Base-by-base conservation (phyloP, 805 yeast species). In the Candida vartiovaarae region DNA sequence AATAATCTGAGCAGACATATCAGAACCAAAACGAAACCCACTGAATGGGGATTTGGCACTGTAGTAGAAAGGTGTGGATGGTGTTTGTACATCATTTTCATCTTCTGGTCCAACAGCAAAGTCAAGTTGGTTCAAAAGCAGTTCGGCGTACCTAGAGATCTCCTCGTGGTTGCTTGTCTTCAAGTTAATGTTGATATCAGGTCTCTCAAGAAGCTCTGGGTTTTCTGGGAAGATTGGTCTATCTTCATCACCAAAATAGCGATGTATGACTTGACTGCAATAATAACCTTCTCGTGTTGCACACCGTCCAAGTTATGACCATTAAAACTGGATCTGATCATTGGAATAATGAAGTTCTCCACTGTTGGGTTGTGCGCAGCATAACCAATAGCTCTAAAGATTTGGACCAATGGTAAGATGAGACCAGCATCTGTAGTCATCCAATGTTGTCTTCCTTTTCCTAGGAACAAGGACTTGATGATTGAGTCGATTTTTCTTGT, bases 281-380 rank as follows among this genome's bases (percentile, higher is more conserved):
- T 61, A 0, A 82, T 73, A 44, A 87, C 63, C 46, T 80, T 78
- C 56, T 90, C 98, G 24, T 86, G 82, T 2, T 75, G 70, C 1
- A 82, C 55, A 36, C 70, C 72, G 40, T 91, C 97, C 34, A 83
- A 56, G 2, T 67, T 64, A 2, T 66, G 47, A 0, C 84, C 82
- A 54, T 74, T 78, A 54, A 80, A 82, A 5, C 84, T 72, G 2
- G 70, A 61, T 44, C 75, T 78, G 46, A 91, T 67, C 39, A 91
- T 61, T 9, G 89, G 91, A 34, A 84, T 65, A 9, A 93, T 63
- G 4, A 85, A 78, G 53, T 83, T 84, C 52, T 90, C 97, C 51
- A 91, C 65, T 0, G 86, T 76, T 55, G 84, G 84, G 55, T 83
- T 89, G 46, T 84, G 75, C 50, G 88, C 88, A 24, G 84, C 80